phyloP scores from a whole-genome alignment of 495 filamentous ascomycete genomes.

The Daldinia loculata region DNA sequence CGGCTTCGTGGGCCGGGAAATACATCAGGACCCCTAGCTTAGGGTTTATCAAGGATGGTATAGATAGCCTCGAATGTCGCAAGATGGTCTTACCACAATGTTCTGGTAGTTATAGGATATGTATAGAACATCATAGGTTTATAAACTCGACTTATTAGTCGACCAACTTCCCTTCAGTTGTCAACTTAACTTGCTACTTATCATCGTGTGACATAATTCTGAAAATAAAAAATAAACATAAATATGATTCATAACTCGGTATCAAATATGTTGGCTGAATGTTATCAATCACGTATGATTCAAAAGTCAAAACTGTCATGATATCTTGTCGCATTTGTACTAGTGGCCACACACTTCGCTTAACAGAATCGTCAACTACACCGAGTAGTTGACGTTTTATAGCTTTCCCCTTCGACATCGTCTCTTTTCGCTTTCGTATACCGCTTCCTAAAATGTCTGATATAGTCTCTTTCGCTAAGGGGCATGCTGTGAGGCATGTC shows the following conservation, averaged over 20 bases:
- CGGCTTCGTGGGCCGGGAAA: conserved; percentile 64
- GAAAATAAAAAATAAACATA: not conserved
- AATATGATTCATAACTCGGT: not conserved
- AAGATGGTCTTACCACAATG: not conserved
- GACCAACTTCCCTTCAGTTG: not conserved
- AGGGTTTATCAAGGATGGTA: not conserved
- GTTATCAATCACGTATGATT: not conserved
- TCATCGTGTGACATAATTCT: too few relatives aligned
- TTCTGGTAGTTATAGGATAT: not conserved
- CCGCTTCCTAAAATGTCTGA: conserved; percentile 18
- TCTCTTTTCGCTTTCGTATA: conserved; percentile 14
- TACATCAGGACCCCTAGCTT: not conserved
- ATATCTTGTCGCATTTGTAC: conserved; percentile 29
- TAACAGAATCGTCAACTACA: conserved; percentile 22
- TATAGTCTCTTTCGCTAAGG: conserved; percentile 24
- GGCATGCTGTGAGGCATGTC: conserved; percentile 14
- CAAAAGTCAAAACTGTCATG: not conserved
- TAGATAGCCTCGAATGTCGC: not conserved
- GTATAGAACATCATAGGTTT: not conserved
- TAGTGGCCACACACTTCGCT: conserved; percentile 11
- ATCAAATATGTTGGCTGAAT: not conserved
- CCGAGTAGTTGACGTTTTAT: conserved; percentile 18
- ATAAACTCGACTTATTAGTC: not conserved
- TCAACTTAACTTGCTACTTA: not conserved
- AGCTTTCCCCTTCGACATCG: not conserved